Evolutionary conservation across 768 basidiomycete genomes (phyloP).

Genomic region (Trichaptum fuscoviolaceum): DNA sequence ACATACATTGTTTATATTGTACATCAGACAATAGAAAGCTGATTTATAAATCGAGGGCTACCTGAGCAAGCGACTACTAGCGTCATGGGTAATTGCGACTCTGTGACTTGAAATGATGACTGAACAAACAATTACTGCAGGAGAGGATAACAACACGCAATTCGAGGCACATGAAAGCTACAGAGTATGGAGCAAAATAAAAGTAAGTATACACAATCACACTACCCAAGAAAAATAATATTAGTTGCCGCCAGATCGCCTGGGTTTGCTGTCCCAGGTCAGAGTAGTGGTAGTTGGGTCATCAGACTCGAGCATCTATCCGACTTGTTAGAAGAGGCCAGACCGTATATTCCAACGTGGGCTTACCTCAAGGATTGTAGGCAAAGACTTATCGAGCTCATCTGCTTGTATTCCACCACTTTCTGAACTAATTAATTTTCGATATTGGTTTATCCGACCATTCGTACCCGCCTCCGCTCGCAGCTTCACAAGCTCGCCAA

Average conservation of each 20-base stretch:
- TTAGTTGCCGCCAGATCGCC: neutral
- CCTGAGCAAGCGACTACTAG: too few species aligned
- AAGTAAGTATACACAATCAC: neutral
- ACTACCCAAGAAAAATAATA: neutral
- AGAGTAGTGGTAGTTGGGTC: neutral
- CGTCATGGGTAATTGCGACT: neutral
- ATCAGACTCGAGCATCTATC: neutral
- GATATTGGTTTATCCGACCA: constrained; percentile 84
- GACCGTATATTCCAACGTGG: neutral
- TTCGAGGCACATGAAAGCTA: neutral
- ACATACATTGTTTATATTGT: too few species aligned
- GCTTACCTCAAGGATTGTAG: constrained; percentile 77
- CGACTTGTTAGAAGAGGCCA: neutral
- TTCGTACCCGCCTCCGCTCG: constrained; percentile 90
- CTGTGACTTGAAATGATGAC: neutral
- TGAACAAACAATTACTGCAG: neutral
- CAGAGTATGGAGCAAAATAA: neutral
- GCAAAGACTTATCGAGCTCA: constrained; percentile 86
- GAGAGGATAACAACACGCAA: neutral
- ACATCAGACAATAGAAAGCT: too few species aligned
- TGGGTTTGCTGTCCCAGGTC: neutral
- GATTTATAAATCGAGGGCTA: too few species aligned
- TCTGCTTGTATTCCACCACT: constrained; percentile 80
- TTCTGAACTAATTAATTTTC: constrained; percentile 82
- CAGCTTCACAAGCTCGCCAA: constrained; percentile 72